phyloP scores from a whole-genome alignment of 1,284 basidiomycete species.

The Anthracocystis panici-leucophaei region DNA sequence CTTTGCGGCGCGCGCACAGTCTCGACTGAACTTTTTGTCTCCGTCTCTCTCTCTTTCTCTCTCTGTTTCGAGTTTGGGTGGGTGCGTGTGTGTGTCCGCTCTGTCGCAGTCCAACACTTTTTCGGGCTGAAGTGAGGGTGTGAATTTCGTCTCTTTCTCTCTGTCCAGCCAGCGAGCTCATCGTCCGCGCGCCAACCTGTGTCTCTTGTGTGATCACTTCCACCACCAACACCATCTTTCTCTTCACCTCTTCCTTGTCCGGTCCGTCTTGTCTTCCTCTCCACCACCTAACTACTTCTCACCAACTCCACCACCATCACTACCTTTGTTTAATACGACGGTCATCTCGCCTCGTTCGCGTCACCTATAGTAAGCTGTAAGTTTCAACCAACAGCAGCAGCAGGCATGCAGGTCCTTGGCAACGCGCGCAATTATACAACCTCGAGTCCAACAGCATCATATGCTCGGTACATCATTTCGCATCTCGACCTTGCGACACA shows the following conservation, averaged over 20 bases:
- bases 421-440: neutral
- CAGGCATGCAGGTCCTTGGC: neutral
- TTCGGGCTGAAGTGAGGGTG: neutral
- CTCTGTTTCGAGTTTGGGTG: neutral
- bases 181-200: constrained; percentile 2
- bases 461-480: neutral
- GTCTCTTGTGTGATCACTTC: constrained; percentile 19
- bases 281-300: constrained; percentile 27
- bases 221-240: constrained; percentile 28
- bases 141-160: neutral
- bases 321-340: constrained; percentile 26
- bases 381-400: constrained; percentile 11
- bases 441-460: neutral
- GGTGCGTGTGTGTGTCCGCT: constrained; percentile 13
- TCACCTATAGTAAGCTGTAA: constrained; percentile 42
- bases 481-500: neutral
- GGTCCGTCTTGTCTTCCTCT: constrained; percentile 2
- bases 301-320: constrained; percentile 4
- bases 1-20: constrained; percentile 3
- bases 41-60: neutral
- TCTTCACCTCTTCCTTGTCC: constrained; percentile 6
- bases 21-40: neutral
- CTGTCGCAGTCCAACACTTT: constrained; percentile 43
- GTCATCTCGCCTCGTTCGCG: constrained; percentile 10
- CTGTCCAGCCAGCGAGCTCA: neutral